Evolutionary conservation across 2,329 filamentous ascomycete species (phyloP).

Genomic region (Albifimbria verrucaria): DNA sequence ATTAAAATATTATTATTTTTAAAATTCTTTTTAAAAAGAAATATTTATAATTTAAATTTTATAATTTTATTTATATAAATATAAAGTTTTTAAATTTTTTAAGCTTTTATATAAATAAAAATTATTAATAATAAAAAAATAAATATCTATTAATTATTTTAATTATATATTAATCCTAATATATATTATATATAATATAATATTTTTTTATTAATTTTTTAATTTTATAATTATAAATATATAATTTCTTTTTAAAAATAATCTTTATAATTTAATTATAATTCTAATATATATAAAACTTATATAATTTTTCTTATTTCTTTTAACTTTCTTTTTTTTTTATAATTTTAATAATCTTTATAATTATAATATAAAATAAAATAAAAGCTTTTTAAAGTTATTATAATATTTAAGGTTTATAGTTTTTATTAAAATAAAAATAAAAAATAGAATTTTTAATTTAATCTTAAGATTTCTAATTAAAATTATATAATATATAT

Average conservation of each 20-base stretch:
- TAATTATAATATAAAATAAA: constrained; percentile 3
- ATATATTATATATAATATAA: too few relatives aligned
- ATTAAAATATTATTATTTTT: constrained; percentile 3
- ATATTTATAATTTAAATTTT: background rate
- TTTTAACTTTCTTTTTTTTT: constrained; percentile 6
- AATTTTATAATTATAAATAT: too few relatives aligned
- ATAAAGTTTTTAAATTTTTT: too few relatives aligned
- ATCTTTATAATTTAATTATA: too few relatives aligned
- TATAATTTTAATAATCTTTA: constrained; percentile 1
- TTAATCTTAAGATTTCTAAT: background rate
- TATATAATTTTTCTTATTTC: too few relatives aligned
- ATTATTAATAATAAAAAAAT: background rate
- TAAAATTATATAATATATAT: constrained; percentile 2
- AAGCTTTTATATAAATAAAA: background rate
- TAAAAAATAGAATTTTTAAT: constrained; percentile 7
- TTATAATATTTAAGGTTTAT: background rate
- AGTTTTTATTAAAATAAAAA: constrained; percentile 1
- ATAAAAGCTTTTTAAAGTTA: constrained; percentile 4
- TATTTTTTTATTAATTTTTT: too few relatives aligned
- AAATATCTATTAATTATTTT: background rate
- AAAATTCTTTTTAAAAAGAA: constrained; percentile 1
- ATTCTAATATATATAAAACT: too few relatives aligned
- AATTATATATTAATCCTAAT: constrained; percentile 1
- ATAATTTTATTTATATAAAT: background rate
- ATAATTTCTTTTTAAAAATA: too few relatives aligned